Percentiles rank a stretch among this genome's conserved stretches.
Conservation (phyloP, 805 yeast species). For the Kockiozyma suomiensis region DNA sequence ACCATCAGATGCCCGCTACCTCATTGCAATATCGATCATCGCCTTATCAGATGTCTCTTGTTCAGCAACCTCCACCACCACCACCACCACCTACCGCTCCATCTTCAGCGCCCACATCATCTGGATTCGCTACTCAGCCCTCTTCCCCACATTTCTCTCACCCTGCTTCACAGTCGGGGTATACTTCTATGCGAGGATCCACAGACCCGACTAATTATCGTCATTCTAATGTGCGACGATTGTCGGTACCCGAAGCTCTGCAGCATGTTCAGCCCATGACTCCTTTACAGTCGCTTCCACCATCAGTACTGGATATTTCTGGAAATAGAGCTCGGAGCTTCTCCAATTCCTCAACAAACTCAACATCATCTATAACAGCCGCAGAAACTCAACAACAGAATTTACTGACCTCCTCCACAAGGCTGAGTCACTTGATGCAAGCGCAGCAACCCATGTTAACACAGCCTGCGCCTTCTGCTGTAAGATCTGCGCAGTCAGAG, state of each 20-base stretch:
- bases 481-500: slow-evolving; percentile 4
- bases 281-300: neutral
- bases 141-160: slow-evolving; percentile 1
- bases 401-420: neutral
- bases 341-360: slow-evolving; percentile 6
- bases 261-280: neutral
- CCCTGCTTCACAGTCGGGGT: neutral
- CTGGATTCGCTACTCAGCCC: neutral
- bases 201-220: slow-evolving; percentile 24
- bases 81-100: neutral
- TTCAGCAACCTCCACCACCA: neutral
- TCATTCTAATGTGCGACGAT: slow-evolving; percentile 19
- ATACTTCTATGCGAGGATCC: neutral
- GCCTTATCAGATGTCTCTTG: neutral
- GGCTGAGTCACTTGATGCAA: neutral
- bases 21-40: neutral
- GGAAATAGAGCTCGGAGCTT: neutral
- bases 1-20: neutral
- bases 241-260: slow-evolving; percentile 7
- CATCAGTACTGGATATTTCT: neutral
- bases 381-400: neutral
- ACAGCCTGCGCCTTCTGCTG: slow-evolving; percentile 3
- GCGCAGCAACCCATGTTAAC: slow-evolving; percentile 7
- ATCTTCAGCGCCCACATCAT: neutral
- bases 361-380: neutral